phyloP scores from a whole-genome alignment of 164 flowering plant genomes.

The Nelumbo lutea region DNA sequence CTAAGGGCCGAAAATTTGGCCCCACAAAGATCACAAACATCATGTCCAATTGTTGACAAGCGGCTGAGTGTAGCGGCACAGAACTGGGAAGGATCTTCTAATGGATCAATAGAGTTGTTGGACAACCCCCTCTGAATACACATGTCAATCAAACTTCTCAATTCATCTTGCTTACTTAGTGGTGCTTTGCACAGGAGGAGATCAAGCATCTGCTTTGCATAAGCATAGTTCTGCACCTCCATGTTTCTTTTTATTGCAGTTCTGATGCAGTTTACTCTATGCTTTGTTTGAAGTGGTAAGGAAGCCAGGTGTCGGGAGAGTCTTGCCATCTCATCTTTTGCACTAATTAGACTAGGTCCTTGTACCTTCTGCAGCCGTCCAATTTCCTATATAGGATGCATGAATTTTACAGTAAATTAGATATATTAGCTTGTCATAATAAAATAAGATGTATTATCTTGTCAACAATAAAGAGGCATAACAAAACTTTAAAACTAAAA shows the following conservation, averaged over 20 bases:
- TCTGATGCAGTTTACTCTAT: constrained; percentile 87
- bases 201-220: constrained; percentile 96
- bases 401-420: neutral
- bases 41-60: constrained; percentile 93
- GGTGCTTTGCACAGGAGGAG: constrained; percentile 95
- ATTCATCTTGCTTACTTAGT: constrained; percentile 86
- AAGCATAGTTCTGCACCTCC: constrained; percentile 94
- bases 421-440: neutral
- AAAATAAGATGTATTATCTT: neutral
- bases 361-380: constrained; percentile 88
- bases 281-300: constrained; percentile 87
- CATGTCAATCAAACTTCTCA: constrained; percentile 82
- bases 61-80: constrained; percentile 97
- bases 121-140: constrained; percentile 81
- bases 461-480: too few relatives aligned
- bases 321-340: constrained; percentile 98
- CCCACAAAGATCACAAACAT: constrained; percentile 96
- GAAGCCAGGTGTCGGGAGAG: constrained; percentile 94
- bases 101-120: constrained; percentile 94
- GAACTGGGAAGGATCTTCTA: constrained; percentile 97
- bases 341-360: constrained; percentile 91
- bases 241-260: constrained; percentile 96
- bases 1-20: constrained; percentile 94
- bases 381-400: constrained; percentile 61
- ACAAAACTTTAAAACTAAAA: too few relatives aligned